A percentile compares a stretch with the other conserved stretches of the same genome.
These are phyloP conservation scores for Calonectria crousiana DNA, from an alignment of 2,329 filamentous ascomycete genomes.

Conservation along the genomic window DNA sequence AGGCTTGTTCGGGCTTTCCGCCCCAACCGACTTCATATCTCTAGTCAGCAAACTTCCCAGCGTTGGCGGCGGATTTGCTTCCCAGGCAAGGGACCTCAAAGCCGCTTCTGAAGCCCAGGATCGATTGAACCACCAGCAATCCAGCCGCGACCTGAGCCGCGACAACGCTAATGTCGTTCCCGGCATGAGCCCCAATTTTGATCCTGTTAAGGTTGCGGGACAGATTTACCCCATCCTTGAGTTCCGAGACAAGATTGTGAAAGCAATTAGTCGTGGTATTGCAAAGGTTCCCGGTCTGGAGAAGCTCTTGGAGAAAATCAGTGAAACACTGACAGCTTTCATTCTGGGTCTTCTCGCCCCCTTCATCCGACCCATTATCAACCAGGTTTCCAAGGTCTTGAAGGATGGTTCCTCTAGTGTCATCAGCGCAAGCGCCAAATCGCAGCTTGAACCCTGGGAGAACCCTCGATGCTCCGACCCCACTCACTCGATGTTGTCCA, in stretches of 20 bases:
- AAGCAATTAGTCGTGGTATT: conserved; percentile 85
- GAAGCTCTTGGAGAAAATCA: conserved; percentile 91
- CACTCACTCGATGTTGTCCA: conserved; percentile 85
- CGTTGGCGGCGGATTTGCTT: conserved; percentile 73
- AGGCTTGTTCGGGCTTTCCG: conserved; percentile 56
- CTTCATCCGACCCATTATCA: conserved; percentile 92
- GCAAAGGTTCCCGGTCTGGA: conserved; percentile 94
- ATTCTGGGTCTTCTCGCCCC: conserved; percentile 91
- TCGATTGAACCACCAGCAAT: conserved; percentile 61
- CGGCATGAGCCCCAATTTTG: conserved; percentile 81
- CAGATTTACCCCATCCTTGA: conserved; percentile 96
- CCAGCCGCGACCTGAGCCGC: conserved; percentile 50
- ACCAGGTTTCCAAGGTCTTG: conserved; percentile 83
- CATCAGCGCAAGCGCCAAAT: conserved; percentile 75
- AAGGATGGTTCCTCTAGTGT: conserved; percentile 86
- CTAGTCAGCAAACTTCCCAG: conserved; percentile 82
- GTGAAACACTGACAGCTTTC: conserved; percentile 92
- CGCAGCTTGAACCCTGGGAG: conserved; percentile 85
- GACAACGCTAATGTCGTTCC: conserved; percentile 72
- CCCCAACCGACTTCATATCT: conserved; percentile 72
- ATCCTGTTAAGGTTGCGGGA: conserved; percentile 79
- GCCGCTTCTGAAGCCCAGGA: conserved; percentile 73
- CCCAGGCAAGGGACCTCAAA: conserved; percentile 74
- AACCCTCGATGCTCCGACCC: conserved; percentile 81
- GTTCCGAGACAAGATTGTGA: conserved; percentile 95